Evolutionary conservation across 139 green algal species (phyloP).

Genomic region (Chlorella sp.): DNA sequence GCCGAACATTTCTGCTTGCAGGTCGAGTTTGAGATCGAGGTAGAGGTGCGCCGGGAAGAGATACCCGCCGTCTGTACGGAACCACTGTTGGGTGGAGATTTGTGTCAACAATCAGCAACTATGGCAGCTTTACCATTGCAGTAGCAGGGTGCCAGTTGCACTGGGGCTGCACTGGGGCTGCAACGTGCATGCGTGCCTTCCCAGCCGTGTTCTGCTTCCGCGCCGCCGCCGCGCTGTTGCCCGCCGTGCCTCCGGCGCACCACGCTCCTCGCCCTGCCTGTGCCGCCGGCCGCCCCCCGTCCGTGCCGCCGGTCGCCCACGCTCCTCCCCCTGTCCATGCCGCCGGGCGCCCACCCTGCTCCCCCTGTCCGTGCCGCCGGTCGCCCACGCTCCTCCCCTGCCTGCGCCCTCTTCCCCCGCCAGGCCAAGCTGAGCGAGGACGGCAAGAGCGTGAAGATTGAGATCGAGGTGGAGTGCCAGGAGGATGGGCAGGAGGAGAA

Average conservation of each 20-base stretch:
- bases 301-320: no score
- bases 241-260: not conserved
- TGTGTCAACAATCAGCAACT: not conserved
- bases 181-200: not conserved
- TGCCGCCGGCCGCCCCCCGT: no score
- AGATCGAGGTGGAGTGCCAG: constrained; percentile 15
- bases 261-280: no score
- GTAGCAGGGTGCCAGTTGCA: not conserved
- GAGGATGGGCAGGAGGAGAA: constrained; percentile 15
- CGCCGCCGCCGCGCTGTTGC: not conserved
- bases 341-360: no score
- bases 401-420: not conserved
- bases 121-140: not conserved
- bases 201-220: not conserved
- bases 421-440: constrained; percentile 37
- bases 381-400: not conserved
- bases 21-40: constrained; percentile 7
- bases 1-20: not conserved
- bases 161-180: not conserved
- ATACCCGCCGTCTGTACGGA: not conserved
- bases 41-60: not conserved
- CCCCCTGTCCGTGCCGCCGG: no score
- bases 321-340: no score
- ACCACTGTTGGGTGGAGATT: not conserved
- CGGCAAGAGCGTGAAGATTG: constrained; percentile 31